Percentiles rank a stretch among this genome's conserved stretches.
phyloP scores from a whole-genome alignment of 805 yeast genomes.

The Myxozyma sirexii region DNA sequence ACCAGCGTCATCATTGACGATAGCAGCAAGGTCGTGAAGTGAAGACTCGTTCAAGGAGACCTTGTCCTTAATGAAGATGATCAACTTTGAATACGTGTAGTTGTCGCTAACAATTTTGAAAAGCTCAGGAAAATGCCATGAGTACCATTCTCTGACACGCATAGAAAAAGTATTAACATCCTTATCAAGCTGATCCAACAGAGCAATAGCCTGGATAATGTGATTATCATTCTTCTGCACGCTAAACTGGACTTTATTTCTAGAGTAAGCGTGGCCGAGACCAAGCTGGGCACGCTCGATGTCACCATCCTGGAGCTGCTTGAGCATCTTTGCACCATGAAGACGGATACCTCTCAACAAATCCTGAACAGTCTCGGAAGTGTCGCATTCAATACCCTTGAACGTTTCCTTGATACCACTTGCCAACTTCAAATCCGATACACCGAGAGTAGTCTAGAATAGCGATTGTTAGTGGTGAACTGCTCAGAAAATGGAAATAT shows the following conservation, averaged over 20 bases:
- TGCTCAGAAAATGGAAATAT: not conserved
- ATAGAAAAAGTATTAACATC: slow-evolving; percentile 96
- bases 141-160: slow-evolving; percentile 97
- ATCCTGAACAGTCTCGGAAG: slow-evolving; percentile 93
- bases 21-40: slow-evolving; percentile 87
- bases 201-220: slow-evolving; percentile 97
- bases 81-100: slow-evolving; percentile 80
- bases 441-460: slow-evolving; percentile 64
- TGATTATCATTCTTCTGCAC: slow-evolving; percentile 99
- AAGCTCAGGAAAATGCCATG: slow-evolving; percentile 98
- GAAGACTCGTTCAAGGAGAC: slow-evolving; percentile 59
- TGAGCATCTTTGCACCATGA: slow-evolving; percentile 84
- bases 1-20: slow-evolving; percentile 89
- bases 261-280: slow-evolving; percentile 97
- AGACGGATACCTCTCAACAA: slow-evolving; percentile 91
- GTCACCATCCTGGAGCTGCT: slow-evolving; percentile 92
- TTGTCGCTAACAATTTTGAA: slow-evolving; percentile 90
- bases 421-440: slow-evolving; percentile 92
- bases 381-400: slow-evolving; percentile 85
- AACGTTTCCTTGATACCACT: slow-evolving; percentile 92
- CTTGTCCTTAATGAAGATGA: slow-evolving; percentile 83
- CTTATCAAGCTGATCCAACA: slow-evolving; percentile 95
- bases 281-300: slow-evolving; percentile 98
- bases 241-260: slow-evolving; percentile 98
- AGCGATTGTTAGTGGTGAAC: not conserved